Evolutionary conservation across 2,329 filamentous ascomycete species (phyloP).

Genomic region (Colletotrichum gigasporum): DNA sequence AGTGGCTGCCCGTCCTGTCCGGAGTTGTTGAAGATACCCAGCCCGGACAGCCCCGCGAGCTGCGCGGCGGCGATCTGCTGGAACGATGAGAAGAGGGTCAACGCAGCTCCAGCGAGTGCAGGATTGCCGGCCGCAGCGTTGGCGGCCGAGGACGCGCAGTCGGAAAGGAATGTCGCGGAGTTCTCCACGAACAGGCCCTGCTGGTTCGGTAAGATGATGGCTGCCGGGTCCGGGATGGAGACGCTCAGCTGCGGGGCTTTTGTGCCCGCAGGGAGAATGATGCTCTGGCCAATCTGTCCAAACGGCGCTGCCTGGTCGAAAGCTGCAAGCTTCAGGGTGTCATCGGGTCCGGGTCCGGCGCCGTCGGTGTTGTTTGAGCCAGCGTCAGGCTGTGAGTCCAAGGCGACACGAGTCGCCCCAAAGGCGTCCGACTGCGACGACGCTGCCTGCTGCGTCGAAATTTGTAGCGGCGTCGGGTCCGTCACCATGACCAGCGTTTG

Average conservation of each 20-base stretch:
- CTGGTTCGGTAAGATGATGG: conserved; percentile 47
- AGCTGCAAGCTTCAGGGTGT: conserved; percentile 33
- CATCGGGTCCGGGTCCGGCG: conserved; percentile 31
- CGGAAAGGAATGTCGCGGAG: conserved; percentile 41
- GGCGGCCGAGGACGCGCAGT: conserved; percentile 42
- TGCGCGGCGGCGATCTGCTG: conserved; percentile 40
- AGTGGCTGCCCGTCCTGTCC: conserved; percentile 6
- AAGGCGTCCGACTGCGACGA: conserved; percentile 37
- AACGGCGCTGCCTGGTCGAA: conserved; percentile 44
- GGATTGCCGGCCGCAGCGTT: conserved; percentile 27
- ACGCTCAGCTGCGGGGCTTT: conserved; percentile 41
- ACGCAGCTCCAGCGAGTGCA: conserved; percentile 9
- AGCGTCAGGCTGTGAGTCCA: background rate
- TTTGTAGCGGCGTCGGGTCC: conserved; percentile 45
- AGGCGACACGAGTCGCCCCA: conserved; percentile 7
- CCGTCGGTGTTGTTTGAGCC: conserved; percentile 25
- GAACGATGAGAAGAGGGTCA: conserved; percentile 38
- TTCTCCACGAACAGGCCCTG: conserved; percentile 45
- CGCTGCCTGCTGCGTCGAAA: conserved; percentile 35
- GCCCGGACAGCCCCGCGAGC: conserved; percentile 35
- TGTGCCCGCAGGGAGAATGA: conserved; percentile 46
- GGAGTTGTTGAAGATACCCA: conserved; percentile 21
- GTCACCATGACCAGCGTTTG: conserved; percentile 50
- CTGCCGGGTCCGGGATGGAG: conserved; percentile 47
- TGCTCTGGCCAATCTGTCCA: conserved; percentile 42